Base-by-base conservation (phyloP, 371 early-diverging fungal genomes). In the Gilbertella persicaria region DNA sequence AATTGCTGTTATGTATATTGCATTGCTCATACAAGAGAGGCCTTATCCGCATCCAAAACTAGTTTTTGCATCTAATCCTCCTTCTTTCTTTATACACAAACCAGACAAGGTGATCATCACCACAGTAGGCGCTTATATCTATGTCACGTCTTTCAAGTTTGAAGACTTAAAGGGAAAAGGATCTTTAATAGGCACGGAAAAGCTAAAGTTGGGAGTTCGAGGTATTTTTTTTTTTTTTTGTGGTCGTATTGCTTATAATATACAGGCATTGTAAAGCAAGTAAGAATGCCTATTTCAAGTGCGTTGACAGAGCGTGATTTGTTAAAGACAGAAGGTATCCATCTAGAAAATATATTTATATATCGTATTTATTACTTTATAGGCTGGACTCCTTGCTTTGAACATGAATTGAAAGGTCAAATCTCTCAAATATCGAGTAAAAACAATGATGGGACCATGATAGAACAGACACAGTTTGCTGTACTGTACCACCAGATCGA, bases 1-100 rank as follows among this genome's bases (percentile, higher is more conserved):
- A 14, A 4, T 73, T 10, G 50, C 57, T 24, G 54, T 68, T 26
- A 61, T 77, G 5, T 72, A 73, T 29, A 47, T 73, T 41, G 58
- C 62, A 13, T 71, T 67, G 39, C 51, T 73, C 8, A 49, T 71
- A 13, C 71, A 71, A 36, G 69, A 73, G 17, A 58, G 53, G n/a
- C 71, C 73, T 4, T 65, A 69, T 47, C 67, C 71, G 9, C 77
- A 66, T 26, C 77, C 77, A 13, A 55, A 60, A 26, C 60, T 58
- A 39, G 29, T 68, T 3, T 62, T 56, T 53, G 42, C 47, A 23
- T 47, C 53, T n/a, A 38, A 53, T 14, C 45, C 38, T 10, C 54
- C 58, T 14, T 48, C 29, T 3, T 53, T 52, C 26, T 29, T 45
- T 19, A 26, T 49, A 21, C 40, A 35, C 26, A 55, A 50, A 44